A percentile compares a stretch with the other conserved stretches of the same genome.
Evolutionary conservation across 2,329 filamentous ascomycete genomes (phyloP).

Genomic region (Monilinia fructicola): DNA sequence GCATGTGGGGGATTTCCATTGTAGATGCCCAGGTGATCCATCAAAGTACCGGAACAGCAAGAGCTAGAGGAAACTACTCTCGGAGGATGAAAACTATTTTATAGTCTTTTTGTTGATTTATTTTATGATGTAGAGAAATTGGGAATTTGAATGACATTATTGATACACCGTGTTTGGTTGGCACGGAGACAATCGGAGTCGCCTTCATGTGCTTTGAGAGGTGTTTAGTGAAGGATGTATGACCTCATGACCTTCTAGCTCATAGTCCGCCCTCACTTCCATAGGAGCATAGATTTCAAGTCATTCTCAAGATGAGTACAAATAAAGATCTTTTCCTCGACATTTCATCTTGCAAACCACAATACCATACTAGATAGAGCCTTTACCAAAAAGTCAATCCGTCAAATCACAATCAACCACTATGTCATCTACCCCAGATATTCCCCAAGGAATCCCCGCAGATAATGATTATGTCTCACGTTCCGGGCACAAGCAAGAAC

Average conservation of each 20-base stretch:
- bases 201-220: neutral
- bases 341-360: neutral
- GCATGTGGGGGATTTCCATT: neutral
- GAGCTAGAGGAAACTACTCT: neutral
- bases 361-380: neutral
- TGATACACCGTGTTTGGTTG: neutral
- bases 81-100: neutral
- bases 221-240: neutral
- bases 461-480: constrained; percentile 20
- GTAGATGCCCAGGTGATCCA: neutral
- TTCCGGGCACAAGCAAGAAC: neutral
- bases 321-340: neutral
- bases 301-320: neutral
- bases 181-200: neutral
- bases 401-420: neutral
- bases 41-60: neutral
- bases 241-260: neutral
- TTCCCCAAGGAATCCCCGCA: constrained; percentile 9
- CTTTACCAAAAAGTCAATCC: neutral
- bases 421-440: constrained; percentile 2
- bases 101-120: neutral
- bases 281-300: neutral
- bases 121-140: neutral
- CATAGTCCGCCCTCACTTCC: neutral
- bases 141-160: neutral